phyloP scores from a whole-genome alignment of 805 yeast genomes.

The Pichia phayaonensis region DNA sequence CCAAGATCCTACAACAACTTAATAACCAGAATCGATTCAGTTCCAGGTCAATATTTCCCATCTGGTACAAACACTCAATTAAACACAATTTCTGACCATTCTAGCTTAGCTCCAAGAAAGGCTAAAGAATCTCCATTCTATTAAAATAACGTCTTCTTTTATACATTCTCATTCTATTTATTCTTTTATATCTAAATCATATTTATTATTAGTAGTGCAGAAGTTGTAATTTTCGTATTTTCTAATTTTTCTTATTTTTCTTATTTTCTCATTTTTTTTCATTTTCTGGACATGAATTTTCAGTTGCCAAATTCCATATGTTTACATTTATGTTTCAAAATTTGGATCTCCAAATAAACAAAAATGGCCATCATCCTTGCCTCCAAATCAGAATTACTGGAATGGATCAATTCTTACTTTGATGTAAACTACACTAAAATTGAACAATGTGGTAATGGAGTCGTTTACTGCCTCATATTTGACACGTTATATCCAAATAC shows the following conservation, averaged over 20 bases:
- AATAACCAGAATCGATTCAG: constrained; percentile 21
- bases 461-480: constrained; percentile 86
- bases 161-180: neutral
- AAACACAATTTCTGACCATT: constrained; percentile 22
- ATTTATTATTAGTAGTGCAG: neutral
- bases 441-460: constrained; percentile 94
- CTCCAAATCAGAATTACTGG: constrained; percentile 74
- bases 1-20: constrained; percentile 12
- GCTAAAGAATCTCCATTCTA: constrained; percentile 21
- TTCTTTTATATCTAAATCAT: neutral
- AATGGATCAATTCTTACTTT: constrained; percentile 75
- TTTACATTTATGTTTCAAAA: neutral
- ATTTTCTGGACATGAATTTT: neutral
- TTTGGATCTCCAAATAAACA: neutral
- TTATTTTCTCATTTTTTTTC: neutral
- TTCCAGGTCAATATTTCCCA: constrained; percentile 27
- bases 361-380: constrained; percentile 41
- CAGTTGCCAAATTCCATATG: neutral
- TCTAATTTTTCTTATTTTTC: neutral
- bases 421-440: constrained; percentile 63
- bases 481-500: constrained; percentile 73
- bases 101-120: constrained; percentile 27
- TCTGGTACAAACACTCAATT: constrained; percentile 23
- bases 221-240: neutral
- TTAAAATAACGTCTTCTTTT: neutral